Conservation (phyloP, 75 land plant genomes). For the Pinus albicaulis region DNA sequence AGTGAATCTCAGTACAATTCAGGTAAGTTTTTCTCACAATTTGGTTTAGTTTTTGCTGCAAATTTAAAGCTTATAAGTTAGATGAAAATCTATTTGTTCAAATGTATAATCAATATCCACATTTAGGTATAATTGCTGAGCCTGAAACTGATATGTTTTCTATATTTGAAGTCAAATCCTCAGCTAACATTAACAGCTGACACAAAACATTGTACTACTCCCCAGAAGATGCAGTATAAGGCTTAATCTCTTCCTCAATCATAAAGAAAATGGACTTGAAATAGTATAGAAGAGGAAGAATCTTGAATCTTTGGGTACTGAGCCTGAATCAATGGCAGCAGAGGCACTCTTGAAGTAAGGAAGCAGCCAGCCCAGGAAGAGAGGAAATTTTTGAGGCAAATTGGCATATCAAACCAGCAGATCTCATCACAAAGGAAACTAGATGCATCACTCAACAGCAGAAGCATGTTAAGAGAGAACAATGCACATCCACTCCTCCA, state of each 20-base stretch:
- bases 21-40: not conserved
- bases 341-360: too few relatives aligned
- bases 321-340: not conserved
- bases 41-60: not conserved
- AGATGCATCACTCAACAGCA: too few relatives aligned
- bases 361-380: too few relatives aligned
- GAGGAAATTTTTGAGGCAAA: too few relatives aligned
- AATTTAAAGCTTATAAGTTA: not conserved
- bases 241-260: not conserved
- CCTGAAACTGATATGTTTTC: not conserved
- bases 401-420: too few relatives aligned
- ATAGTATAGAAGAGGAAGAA: not conserved
- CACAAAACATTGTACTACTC: not conserved
- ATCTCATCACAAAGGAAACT: too few relatives aligned
- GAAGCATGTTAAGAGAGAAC: too few relatives aligned
- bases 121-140: not conserved
- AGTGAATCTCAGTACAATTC: not conserved
- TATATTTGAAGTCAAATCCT: too few relatives aligned
- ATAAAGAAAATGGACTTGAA: not conserved
- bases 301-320: too few relatives aligned
- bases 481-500: too few relatives aligned
- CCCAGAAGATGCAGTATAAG: not conserved
- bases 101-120: not conserved
- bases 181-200: too few relatives aligned
- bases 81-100: too few relatives aligned